phyloP scores from a whole-genome alignment of 768 basidiomycete species.

The Leccinum arenicola region DNA sequence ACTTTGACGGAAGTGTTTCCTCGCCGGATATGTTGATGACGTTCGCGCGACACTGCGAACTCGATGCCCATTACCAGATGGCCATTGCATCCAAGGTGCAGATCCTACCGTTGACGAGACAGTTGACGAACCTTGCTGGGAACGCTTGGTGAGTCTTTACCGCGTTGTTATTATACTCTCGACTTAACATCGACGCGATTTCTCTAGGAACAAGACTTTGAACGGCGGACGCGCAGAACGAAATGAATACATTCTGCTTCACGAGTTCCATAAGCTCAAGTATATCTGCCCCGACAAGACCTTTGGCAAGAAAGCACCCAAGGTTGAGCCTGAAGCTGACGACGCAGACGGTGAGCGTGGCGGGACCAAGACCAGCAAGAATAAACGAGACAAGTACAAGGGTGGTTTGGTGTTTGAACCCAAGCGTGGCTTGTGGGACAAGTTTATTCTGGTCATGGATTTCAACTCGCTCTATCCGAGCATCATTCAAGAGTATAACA shows the following conservation, averaged over 20 bases:
- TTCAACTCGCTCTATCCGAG: conserved; percentile 99
- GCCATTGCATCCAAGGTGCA: conserved; percentile 94
- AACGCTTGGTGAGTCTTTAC: conserved; percentile 78
- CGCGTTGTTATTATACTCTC: not conserved
- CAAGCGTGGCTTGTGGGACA: conserved; percentile 95
- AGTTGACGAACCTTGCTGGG: conserved; percentile 92
- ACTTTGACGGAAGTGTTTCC: conserved; percentile 80
- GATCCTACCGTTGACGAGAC: conserved; percentile 86
- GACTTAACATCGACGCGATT: not conserved
- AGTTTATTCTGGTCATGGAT: conserved; percentile 97
- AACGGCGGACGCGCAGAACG: conserved; percentile 98
- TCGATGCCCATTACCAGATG: conserved; percentile 97
- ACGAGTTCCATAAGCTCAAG: conserved; percentile 95
- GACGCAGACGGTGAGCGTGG: conserved; percentile 50
- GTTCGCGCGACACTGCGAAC: conserved; percentile 90
- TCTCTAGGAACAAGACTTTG: conserved; percentile 86
- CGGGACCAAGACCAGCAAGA: conserved; percentile 51
- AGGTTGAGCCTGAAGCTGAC: conserved; percentile 48
- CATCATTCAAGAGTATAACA: conserved; percentile 99
- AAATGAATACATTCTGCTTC: conserved; percentile 97
- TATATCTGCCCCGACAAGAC: conserved; percentile 96
- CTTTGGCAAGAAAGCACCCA: conserved; percentile 71
- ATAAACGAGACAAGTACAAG: conserved; percentile 93
- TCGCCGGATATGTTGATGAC: conserved; percentile 76
- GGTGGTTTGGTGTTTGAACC: conserved; percentile 98